Conservation (phyloP, 352 stramenopile species). For the Phytopythium delawarense region DNA sequence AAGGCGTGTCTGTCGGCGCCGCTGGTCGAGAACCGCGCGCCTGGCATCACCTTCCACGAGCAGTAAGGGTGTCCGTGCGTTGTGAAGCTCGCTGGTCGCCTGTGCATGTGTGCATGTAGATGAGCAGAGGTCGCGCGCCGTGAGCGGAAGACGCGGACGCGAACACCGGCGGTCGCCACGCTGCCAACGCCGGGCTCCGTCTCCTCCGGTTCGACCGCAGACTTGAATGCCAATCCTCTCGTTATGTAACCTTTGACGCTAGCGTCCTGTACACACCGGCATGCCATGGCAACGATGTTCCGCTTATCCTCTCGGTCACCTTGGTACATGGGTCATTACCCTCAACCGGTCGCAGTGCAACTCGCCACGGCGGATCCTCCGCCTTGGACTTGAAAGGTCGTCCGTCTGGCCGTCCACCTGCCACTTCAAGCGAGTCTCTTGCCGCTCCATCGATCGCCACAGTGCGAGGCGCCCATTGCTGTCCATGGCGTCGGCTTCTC, state of each 20-base stretch:
- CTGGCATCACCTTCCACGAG: slow-evolving; percentile 69
- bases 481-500: not conserved
- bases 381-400: slow-evolving; percentile 11
- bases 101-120: slow-evolving; percentile 5
- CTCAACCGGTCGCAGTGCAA: no score
- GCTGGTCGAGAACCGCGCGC: slow-evolving; percentile 51
- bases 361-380: not conserved
- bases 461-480: not conserved
- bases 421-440: not conserved
- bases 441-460: no score
- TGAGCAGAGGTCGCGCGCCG: not conserved
- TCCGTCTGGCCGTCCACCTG: not conserved
- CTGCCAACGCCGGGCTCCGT: no score
- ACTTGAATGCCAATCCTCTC: no score
- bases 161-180: not conserved
- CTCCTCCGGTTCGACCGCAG: not conserved
- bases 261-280: no score
- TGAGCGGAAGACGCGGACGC: not conserved
- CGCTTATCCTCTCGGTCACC: no score
- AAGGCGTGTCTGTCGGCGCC: slow-evolving; percentile 60
- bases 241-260: no score
- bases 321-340: no score
- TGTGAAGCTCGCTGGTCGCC: not conserved
- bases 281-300: no score
- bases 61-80: slow-evolving; percentile 10